Base-by-base conservation (phyloP, 352 stramenopile species). In the Thraustotheca clavata region DNA sequence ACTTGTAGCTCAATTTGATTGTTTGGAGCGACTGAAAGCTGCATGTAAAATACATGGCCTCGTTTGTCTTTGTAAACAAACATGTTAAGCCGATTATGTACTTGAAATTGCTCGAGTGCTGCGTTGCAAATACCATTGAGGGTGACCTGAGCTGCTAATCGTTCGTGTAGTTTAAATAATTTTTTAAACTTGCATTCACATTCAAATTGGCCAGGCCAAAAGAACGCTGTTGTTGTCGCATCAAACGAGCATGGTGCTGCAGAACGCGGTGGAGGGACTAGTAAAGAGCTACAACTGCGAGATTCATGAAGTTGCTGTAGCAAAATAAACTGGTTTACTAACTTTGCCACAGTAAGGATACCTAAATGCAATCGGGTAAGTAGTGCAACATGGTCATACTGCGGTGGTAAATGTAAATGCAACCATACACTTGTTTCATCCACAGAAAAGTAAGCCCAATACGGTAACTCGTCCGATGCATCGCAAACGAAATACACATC, bases 21-120 rank as follows among this genome's bases (percentile, higher is more conserved):
- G 26, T 43, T 29, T 20, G 88, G 73, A 41, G 80, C 86, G 67
- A 94, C 90, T 55, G 89, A 89, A 20, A 60, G 7, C 8, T 12
- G 11, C 72, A 95, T 91, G 67, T 95, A 95, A 71, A 94, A 95
- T 20, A 94, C 86, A 47, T 94, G 81, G 2, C 86, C 84, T 22
- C 83, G 79, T 4, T 83, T 80, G 68, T 95, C 84, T 16, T 83
- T 74, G 49, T 95, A 95, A 9, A 95, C 86, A 67, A 95, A 95
- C 29, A 91, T 81, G 32, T 95, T 80, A 1, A 81, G 80, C 3
- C 86, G 78, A 67, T 95, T 95, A 73, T 93, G 85, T 32, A 95
- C 86, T 76, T 95, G 83, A 48, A 95, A 95, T 54, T 91, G 86
- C 67, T 95, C 84, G 14, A 95, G 67, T 32, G 86, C 86, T 59